phyloP scores from a whole-genome alignment of 768 basidiomycete species.

The Kwoniella pini region DNA sequence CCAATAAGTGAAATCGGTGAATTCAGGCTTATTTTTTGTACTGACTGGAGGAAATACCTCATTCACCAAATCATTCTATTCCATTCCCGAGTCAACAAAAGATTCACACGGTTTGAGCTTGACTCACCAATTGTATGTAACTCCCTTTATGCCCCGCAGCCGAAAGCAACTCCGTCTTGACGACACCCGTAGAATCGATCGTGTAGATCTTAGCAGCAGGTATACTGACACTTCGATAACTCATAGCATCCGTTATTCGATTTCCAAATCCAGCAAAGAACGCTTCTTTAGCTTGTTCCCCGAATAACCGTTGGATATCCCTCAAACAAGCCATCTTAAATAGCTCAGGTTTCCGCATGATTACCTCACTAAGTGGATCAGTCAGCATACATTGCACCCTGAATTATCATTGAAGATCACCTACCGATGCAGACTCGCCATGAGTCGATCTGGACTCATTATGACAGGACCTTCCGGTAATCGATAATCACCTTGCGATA shows the following conservation, averaged over 20 bases:
- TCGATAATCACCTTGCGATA: conserved; percentile 93
- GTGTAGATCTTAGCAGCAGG: conserved; percentile 95
- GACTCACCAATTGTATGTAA: conserved; percentile 82
- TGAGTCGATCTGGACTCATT: conserved; percentile 95
- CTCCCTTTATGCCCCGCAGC: conserved; percentile 96
- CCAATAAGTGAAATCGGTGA: conserved; percentile 98
- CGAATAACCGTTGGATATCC: conserved; percentile 89
- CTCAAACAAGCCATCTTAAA: conserved; percentile 99
- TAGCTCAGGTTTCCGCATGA: conserved; percentile 98
- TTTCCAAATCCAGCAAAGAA: conserved; percentile 99
- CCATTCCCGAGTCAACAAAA: conserved; percentile 11
- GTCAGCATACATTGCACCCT: not conserved
- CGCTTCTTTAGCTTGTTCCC: conserved; percentile 62
- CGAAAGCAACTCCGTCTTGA: conserved; percentile 96
- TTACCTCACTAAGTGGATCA: conserved; percentile 72
- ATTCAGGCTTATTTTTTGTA: conserved; percentile 81
- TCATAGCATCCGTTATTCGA: conserved; percentile 94
- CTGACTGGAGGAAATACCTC: conserved; percentile 98
- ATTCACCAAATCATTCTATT: conserved; percentile 87
- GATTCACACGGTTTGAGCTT: not conserved
- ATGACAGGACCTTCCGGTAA: conserved; percentile 98
- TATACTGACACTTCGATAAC: conserved; percentile 93
- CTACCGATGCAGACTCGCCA: conserved; percentile 90
- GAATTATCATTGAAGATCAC: too few relatives aligned
- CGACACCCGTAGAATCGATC: conserved; percentile 86